Base-by-base conservation (phyloP, 345 rosid genomes). In the Brassica juncea region DNA sequence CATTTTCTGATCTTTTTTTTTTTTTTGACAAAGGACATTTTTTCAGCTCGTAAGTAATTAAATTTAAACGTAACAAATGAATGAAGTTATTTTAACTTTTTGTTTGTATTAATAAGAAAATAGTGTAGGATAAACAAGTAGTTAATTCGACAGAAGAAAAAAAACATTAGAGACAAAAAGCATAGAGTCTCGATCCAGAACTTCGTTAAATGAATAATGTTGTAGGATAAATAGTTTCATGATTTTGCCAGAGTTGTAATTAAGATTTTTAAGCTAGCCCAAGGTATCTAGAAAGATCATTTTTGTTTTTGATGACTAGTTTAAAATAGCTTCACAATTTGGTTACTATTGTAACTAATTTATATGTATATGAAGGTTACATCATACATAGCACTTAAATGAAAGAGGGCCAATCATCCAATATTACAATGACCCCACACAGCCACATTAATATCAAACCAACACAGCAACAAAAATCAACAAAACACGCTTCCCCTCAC, bases 361-460 rank as follows among this genome's bases (percentile, higher is more conserved):
- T 34, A 47, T 49, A 63, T 77, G 19, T 52, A 52, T 25, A 0
- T 34, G 12, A 52, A 70, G 75, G 19, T 44, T 77, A 35, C 75
- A 77, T 27, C 28, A 27, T 35, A 64, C 68, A 64, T 32, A 52
- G 8, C 39, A 47, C 59, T 64, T 54, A 54, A 52, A 35, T 76
- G n/a, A 52, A 42, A 8, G 44, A 64, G 65, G 66, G 76, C 71
- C 71, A 71, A 77, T 71, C 71, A 25, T 77, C 61, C 61, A 79
- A 78, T 72, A 66, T 42, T 72, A 72, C 73, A 72, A 72, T 72
- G 82, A 47, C 82, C 81, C 52, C 6, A 72, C 76, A 63, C 59
- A 70, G 10, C 3, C 34, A 31, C 39, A 35, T 23, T 49, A 15
- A 30, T 16, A 64, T 39, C 5, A 39, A 31, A 76, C 61, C 61